phyloP scores from a whole-genome alignment of 108 stramenopile species.

The Nitzschia sp. region DNA sequence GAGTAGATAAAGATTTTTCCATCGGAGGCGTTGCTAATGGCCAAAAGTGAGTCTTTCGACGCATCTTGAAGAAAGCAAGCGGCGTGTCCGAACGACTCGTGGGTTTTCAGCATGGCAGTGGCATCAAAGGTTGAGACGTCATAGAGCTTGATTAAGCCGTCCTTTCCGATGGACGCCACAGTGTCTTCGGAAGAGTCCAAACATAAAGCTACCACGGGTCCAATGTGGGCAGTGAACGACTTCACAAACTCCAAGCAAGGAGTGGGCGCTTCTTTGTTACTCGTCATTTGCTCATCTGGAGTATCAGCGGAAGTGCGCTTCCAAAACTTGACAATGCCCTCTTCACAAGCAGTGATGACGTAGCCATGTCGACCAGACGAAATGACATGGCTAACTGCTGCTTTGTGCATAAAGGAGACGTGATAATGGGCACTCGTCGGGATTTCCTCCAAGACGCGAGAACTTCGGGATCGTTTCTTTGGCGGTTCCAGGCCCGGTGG shows the following conservation, averaged over 20 bases:
- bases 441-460: conserved; percentile 35
- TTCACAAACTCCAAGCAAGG: conserved; percentile 97
- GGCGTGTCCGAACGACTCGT: conserved; percentile 37
- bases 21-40: conserved; percentile 20
- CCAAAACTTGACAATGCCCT: conserved; percentile 99
- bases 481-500: neutral
- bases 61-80: conserved; percentile 49
- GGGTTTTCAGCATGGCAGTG: conserved; percentile 35
- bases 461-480: conserved; percentile 10
- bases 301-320: conserved; percentile 71
- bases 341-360: conserved; percentile 83
- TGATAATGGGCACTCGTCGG: conserved; percentile 74
- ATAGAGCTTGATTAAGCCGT: conserved; percentile 93
- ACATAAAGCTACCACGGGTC: conserved; percentile 60
- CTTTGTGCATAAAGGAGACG: conserved; percentile 93
- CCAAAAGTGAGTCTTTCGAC: conserved; percentile 39
- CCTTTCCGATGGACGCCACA: conserved; percentile 78
- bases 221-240: conserved; percentile 92
- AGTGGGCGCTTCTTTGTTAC: conserved; percentile 12
- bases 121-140: conserved; percentile 91
- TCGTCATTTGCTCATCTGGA: neutral
- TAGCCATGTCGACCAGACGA: conserved; percentile 82
- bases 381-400: conserved; percentile 78
- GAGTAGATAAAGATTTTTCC: conserved; percentile 58
- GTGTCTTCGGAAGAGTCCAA: conserved; percentile 76